phyloP scores from a whole-genome alignment of 2,329 filamentous ascomycete genomes.

The Neocatenulostroma microsporum region DNA sequence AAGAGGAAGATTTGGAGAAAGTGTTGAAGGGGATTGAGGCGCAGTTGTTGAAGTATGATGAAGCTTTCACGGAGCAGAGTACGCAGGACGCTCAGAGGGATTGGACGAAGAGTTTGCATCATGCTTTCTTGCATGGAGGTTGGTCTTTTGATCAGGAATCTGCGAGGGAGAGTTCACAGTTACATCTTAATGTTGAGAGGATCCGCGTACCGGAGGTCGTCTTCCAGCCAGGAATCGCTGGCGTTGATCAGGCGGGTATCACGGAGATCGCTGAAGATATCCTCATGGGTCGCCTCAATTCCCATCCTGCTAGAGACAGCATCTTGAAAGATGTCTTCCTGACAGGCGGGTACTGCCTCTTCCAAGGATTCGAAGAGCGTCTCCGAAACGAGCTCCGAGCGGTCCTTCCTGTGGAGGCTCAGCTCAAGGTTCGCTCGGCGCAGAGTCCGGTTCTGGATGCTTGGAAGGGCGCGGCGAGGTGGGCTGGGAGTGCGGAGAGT shows the following conservation, averaged over 20 bases:
- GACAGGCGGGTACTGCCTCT: slow-evolving; percentile 90
- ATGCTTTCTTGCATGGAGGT: slow-evolving; percentile 82
- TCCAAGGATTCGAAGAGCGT: slow-evolving; percentile 77
- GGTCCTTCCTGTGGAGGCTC: slow-evolving; percentile 60
- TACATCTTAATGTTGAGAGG: slow-evolving; percentile 97
- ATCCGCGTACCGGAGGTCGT: slow-evolving; percentile 99
- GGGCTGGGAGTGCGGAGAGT: slow-evolving; percentile 59
- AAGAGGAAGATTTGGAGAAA: slow-evolving; percentile 76
- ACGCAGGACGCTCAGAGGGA: slow-evolving; percentile 88
- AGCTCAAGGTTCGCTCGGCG: slow-evolving; percentile 65
- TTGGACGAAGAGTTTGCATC: slow-evolving; percentile 86
- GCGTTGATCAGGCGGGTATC: slow-evolving; percentile 93
- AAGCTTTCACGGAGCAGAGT: slow-evolving; percentile 82
- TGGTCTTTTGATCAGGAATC: slow-evolving; percentile 75
- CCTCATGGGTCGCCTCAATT: slow-evolving; percentile 65
- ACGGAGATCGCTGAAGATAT: slow-evolving; percentile 90
- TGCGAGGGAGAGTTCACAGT: slow-evolving; percentile 72
- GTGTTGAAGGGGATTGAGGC: slow-evolving; percentile 70
- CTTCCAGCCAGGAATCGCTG: slow-evolving; percentile 95
- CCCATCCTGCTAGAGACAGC: slow-evolving; percentile 51
- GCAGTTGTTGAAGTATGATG: slow-evolving; percentile 79
- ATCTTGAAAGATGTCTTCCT: slow-evolving; percentile 84
- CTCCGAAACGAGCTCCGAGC: slow-evolving; percentile 64
- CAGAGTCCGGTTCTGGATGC: slow-evolving; percentile 74
- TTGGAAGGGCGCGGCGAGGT: slow-evolving; percentile 86